Conservation (phyloP, 2,329 filamentous ascomycete genomes). For the Hymenoscyphus albidus region DNA sequence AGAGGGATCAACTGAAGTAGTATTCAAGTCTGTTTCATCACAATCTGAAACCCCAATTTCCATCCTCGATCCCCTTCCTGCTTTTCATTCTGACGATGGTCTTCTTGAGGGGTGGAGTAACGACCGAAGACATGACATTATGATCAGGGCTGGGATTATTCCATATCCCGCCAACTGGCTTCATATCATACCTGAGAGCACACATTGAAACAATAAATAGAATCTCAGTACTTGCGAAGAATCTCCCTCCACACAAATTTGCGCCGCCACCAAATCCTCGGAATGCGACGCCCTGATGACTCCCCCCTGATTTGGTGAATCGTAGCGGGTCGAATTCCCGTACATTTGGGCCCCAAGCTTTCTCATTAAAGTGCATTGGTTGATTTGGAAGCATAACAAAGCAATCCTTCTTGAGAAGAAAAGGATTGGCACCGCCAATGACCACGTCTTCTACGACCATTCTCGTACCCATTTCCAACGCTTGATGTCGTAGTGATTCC, state of each 20-base stretch:
- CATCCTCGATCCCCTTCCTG: no score
- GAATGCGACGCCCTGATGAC: neutral
- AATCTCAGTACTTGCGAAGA: neutral
- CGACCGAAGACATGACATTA: no score
- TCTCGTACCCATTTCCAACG: neutral
- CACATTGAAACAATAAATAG: neutral
- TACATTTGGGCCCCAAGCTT: neutral
- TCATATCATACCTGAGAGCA: neutral
- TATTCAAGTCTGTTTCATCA: no score
- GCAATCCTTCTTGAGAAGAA: constrained; percentile 1
- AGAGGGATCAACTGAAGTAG: no score
- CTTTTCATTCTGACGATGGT: no score
- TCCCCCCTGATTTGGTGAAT: neutral
- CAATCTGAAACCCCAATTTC: no score
- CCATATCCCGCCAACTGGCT: neutral
- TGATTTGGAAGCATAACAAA: constrained; percentile 5
- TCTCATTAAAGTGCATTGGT: neutral
- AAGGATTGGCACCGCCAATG: neutral
- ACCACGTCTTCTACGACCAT: neutral
- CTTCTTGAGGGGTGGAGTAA: no score
- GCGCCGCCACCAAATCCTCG: neutral
- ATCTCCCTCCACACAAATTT: neutral
- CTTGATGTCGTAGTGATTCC: neutral
- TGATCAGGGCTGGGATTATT: neutral
- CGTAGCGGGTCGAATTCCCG: constrained; percentile 2